Evolutionary conservation across 331 rosid species (phyloP), one percentile per base, ranked within the genome.

Genomic region (Malus hybrid): DNA sequence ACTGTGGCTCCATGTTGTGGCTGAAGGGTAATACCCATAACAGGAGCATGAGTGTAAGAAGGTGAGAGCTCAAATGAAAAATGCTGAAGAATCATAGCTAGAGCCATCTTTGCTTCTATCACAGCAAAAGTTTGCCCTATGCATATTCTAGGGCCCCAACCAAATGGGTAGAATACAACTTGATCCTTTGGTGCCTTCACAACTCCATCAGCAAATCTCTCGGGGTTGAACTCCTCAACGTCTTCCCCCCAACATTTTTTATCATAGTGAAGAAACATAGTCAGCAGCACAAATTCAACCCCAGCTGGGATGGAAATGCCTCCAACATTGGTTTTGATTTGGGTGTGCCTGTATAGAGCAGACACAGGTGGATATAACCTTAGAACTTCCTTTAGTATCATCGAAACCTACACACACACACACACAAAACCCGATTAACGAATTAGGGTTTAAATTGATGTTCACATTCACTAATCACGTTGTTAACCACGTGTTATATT

Each of bases 81-180:
- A 60, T 77, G 81, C 42, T 87, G 86, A n/a, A 87, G 83, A 77
- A 78, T 70, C 83, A 78, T 80, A 13, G 83, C 74, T 20, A 87
- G 76, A 9, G 76, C 82, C 64, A 83, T 75, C 81, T 81, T 84
- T 16, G 83, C 85, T 74, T 85, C 88, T 10, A 83, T 22, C 62
- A 83, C 20, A 24, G 89, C 84, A 59, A 87, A 83, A 67, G 69
- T 77, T 80, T 85, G 87, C 29, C 87, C 89, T 2, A 77, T 34
- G 46, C 91, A 85, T 14, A 75, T 76, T 70, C 84, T 80, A 4
- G 89, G 86, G 10, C 87, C 87, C 87, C 87, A 80, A 8, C 88
- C 77, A 83, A 87, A 87, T 1, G 89, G 86, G 64, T 50, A 78
- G 76, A 82, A 87, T 8, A 83, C 82, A 22, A 67, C n/a, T 54